Conservation (phyloP, 1,284 basidiomycete genomes). For the Sporisorium reilianum region DNA sequence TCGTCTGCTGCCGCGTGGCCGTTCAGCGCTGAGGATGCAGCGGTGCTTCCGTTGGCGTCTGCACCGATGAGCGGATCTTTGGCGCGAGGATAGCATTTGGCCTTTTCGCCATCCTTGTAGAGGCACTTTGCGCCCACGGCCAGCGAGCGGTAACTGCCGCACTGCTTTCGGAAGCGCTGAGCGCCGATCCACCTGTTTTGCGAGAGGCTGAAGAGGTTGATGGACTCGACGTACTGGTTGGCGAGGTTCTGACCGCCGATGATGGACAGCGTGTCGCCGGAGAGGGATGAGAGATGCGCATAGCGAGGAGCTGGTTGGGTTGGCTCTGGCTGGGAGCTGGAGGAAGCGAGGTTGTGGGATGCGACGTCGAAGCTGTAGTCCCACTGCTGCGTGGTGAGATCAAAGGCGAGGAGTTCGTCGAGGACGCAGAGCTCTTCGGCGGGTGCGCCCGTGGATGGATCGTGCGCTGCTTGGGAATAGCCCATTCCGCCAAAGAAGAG, state of each 20-base stretch:
- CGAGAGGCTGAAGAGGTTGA: constrained; percentile 59
- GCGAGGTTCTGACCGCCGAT: constrained; percentile 88
- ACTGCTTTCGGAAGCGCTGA: constrained; percentile 55
- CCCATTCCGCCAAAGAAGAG: constrained; percentile 66
- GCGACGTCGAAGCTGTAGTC: constrained; percentile 46
- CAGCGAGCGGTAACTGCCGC: constrained; percentile 61
- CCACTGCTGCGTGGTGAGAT: constrained; percentile 57
- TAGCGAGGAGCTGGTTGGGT: constrained; percentile 54
- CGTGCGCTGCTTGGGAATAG: constrained; percentile 33
- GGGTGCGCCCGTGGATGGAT: background rate
- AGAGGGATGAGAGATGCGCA: constrained; percentile 60
- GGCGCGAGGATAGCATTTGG: constrained; percentile 54
- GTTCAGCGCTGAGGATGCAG: constrained; percentile 2
- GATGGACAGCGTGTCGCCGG: constrained; percentile 76
- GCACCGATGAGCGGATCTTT: constrained; percentile 33
- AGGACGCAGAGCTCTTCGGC: constrained; percentile 59
- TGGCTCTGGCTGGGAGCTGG: constrained; percentile 15
- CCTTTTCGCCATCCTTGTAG: constrained; percentile 48
- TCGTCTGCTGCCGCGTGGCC: constrained; percentile 1
- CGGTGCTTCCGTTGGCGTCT: constrained; percentile 2
- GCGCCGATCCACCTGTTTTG: constrained; percentile 49
- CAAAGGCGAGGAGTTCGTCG: constrained; percentile 61
- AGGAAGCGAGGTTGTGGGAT: constrained; percentile 14
- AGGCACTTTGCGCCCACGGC: constrained; percentile 47
- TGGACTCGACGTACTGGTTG: constrained; percentile 71